Base-by-base conservation (phyloP, 345 rosid species). In the Moringa oleifera region DNA sequence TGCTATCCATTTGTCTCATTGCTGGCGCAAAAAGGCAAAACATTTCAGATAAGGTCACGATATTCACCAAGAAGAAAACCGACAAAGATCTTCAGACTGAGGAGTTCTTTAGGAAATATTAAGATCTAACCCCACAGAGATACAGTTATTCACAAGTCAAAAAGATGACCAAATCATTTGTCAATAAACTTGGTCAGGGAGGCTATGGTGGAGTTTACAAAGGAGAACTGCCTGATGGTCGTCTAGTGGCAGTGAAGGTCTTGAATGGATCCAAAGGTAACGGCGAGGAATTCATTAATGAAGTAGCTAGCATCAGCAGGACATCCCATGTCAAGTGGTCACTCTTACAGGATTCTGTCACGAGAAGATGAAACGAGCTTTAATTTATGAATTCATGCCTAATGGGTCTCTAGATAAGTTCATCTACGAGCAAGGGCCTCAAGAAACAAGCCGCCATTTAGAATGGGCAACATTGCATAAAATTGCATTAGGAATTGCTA, bases 321-420 rank as follows among this genome's bases (percentile, higher is more conserved):
- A 82, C 84, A 20, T 75, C 81, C 7, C 83, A 82, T 63, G 79
- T 80, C 4, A 80, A 83, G 49, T 83, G 13, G 84, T 80, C 7
- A 17, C 58, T 9, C 50, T 80, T 0, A 45, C 77, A 0, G 84
- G 84, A 0, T 80, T 75, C 25, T 80, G 87, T 60, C 75, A 64
- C 2, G 63, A 71, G 33, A 73, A 66, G 57, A 68, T 56, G 0
- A 72, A 67, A 51, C 61, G 77, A 64, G 81, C 80, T 22, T 36
- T 82, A 52, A 23, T 82, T 0, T 82, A 75, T 25, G 79, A 72
- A 49, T 75, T 28, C 57, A 51, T 77, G 72, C 59, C 78, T 0
- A 76, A 76, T 25, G 88, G 83, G 0, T 81, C 84, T 0, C 46
- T 84, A 2, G 89, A 77, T 47, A 65, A 55, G 31, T 78, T 53